phyloP scores from a whole-genome alignment of 2,329 filamentous ascomycete species.

The Colletotrichum abscissum region DNA sequence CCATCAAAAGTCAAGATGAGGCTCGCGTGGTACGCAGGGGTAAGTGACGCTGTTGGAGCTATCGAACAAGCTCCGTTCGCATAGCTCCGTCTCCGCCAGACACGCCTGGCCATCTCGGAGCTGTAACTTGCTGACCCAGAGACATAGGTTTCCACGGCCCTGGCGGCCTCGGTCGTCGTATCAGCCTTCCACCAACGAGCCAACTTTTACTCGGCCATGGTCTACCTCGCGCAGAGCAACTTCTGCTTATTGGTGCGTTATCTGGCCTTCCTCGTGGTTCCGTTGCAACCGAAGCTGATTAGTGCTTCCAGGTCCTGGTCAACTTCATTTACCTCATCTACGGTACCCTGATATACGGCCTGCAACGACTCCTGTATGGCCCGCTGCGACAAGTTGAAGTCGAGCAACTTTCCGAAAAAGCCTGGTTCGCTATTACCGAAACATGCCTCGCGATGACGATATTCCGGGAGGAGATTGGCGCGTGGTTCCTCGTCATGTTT shows the following conservation, averaged over 20 bases:
- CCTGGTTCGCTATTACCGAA: conserved; percentile 98
- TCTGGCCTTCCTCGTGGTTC: not conserved
- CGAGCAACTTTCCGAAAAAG: conserved; percentile 96
- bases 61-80: conserved; percentile 2
- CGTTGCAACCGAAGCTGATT: conserved; percentile 3
- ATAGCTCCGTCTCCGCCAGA: conserved; percentile 11
- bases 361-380: conserved; percentile 92
- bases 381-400: conserved; percentile 92
- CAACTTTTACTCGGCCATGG: conserved; percentile 98
- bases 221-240: conserved; percentile 96
- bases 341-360: conserved; percentile 82
- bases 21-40: conserved; percentile 70
- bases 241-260: conserved; percentile 85
- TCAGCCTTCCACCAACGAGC: conserved; percentile 94
- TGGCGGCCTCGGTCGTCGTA: conserved; percentile 85
- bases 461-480: conserved; percentile 93
- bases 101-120: not conserved
- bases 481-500: conserved; percentile 97
- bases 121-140: conserved; percentile 32
- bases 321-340: conserved; percentile 89
- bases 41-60: conserved; percentile 49
- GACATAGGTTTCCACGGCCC: conserved; percentile 80
- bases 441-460: conserved; percentile 98
- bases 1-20: conserved; percentile 61
- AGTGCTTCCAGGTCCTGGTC: conserved; percentile 77